phyloP scores from a whole-genome alignment of 129 eudicot species.

The Flaveria brownii region DNA sequence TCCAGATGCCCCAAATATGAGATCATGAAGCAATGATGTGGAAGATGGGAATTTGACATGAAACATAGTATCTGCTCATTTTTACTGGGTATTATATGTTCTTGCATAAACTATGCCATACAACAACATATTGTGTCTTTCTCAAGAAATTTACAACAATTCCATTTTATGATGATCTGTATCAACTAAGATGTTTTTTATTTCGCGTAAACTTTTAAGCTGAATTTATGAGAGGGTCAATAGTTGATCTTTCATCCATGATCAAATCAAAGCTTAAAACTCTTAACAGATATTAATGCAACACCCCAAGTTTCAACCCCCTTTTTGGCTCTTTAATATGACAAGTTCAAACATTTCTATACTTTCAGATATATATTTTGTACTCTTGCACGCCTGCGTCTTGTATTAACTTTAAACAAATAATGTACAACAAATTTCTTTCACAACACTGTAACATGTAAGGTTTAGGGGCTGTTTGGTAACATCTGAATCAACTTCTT shows the following conservation, averaged over 20 bases:
- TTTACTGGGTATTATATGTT: slow-evolving; percentile 28
- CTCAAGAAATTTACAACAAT: slow-evolving; percentile 8
- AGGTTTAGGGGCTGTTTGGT: too few relatives aligned
- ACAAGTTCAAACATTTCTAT: too few relatives aligned
- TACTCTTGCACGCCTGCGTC: too few relatives aligned
- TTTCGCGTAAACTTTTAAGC: not conserved
- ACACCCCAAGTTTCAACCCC: not conserved
- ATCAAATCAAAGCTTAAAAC: slow-evolving; percentile 3
- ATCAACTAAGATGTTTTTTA: slow-evolving; percentile 8
- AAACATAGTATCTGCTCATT: slow-evolving; percentile 29
- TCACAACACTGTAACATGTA: too few relatives aligned
- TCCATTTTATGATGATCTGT: slow-evolving; percentile 18
- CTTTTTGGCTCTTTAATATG: too few relatives aligned
- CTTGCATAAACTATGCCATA: slow-evolving; percentile 28
- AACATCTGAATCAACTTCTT: too few relatives aligned
- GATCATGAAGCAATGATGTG: slow-evolving; percentile 32
- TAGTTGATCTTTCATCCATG: not conserved
- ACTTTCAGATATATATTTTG: too few relatives aligned
- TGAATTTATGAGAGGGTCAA: not conserved
- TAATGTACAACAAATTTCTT: too few relatives aligned
- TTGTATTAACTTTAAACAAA: too few relatives aligned
- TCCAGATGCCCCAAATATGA: slow-evolving; percentile 32
- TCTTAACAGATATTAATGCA: not conserved
- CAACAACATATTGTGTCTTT: not conserved
- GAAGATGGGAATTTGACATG: slow-evolving; percentile 29